Evolutionary conservation across 2,329 filamentous ascomycete species (phyloP).

Genomic region (Cryphonectria radicalis): DNA sequence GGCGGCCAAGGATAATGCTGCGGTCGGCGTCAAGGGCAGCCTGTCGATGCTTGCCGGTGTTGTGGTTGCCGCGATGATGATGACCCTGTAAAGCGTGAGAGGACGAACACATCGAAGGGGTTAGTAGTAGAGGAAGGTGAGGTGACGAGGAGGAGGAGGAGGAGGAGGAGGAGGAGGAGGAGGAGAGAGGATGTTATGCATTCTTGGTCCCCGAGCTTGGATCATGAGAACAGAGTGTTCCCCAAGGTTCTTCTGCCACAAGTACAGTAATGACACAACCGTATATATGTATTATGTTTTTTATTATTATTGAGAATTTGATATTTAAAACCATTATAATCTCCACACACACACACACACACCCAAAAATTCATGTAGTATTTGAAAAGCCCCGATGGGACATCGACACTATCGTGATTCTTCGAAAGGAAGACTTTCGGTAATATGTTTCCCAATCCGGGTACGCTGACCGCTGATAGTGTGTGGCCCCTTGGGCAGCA

Average conservation of each 20-base stretch:
- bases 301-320: not conserved
- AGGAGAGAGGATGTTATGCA: not conserved
- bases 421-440: not conserved
- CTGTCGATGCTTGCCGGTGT: conserved; percentile 18
- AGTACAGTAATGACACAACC: not conserved
- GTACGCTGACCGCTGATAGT: not conserved
- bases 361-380: not conserved
- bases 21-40: conserved; percentile 19
- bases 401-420: not conserved
- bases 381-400: not conserved
- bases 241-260: not conserved
- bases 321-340: not conserved
- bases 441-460: not conserved
- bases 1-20: conserved; percentile 20
- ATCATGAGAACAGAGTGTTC: not conserved
- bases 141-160: too few relatives aligned
- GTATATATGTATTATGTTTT: not conserved
- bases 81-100: conserved; percentile 21
- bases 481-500: too few relatives aligned
- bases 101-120: too few relatives aligned
- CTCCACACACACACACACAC: not conserved
- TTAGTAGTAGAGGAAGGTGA: not conserved
- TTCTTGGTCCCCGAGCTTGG: not conserved
- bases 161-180: too few relatives aligned
- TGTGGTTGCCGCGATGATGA: conserved; percentile 17